Base-by-base conservation (phyloP, 352 stramenopile species). In the Pythium insidiosum region DNA sequence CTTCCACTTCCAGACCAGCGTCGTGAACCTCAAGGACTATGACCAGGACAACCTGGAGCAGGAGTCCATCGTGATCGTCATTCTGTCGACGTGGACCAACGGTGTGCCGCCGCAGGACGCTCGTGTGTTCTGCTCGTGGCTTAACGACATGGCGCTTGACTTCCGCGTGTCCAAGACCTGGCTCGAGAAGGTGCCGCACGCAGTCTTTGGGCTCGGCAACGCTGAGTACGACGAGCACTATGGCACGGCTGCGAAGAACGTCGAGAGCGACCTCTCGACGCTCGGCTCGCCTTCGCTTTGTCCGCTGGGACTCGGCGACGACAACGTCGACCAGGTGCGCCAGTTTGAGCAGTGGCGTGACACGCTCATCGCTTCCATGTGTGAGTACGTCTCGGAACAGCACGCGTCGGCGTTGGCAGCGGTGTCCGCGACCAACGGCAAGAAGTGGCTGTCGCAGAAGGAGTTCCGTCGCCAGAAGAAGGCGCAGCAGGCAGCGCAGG, bases 41-140 rank as follows among this genome's bases (percentile, higher is more conserved):
- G 81, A 92, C 36, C 80, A 89, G 47, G 84, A 95, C 63, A 92
- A 95, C 51, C 55, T 95, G 30, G 84, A 94, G 72, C 75, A 92
- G 22, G 84, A 95, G 33, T 36, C 55, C 20, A 76, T 94, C 31
- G 77, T 95, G 33, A 68, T 95, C 16, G 76, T 75, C 1, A 71
- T 95, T 39, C 50, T 95, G 51, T 90, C 83, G 18, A 95, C 84
- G 18, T 95, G 81, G 80, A 88, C 78, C 23, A 64, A 81, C 19
- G 85, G 85, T 28, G 55, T 66, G 22, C 77, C 85, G 1, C 83
- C 84, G 4, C 65, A 91, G 46, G 76, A 85, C 40, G 79, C 79
- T 18, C 63, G 66, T 9, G 53, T 88, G 26, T 93, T 95, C 50
- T 93, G 77, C 58, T 68, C 64, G 18, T 96, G 84, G 82, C 72